These are phyloP conservation scores for Wallacemonas sp. DNA, from an alignment of 208 protist genomes.

Conservation along the genomic window DNA sequence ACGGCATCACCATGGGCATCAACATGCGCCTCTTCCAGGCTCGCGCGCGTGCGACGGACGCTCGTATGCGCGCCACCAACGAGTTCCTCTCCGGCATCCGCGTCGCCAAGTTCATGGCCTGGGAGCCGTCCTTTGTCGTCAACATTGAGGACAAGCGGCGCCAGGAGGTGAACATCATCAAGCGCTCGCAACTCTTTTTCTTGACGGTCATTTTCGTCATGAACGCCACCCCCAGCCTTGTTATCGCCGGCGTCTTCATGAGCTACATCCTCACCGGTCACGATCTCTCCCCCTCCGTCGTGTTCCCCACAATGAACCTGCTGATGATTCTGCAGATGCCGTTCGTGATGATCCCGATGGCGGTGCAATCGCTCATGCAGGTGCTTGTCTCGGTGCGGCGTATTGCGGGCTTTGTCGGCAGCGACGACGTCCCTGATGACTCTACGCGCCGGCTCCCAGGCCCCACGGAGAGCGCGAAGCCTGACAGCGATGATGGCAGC, in stretches of 20 bases:
- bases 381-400: conserved; percentile 67
- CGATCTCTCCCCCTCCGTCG: conserved; percentile 73
- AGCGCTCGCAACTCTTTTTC: conserved; percentile 23
- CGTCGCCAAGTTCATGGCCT: conserved; percentile 92
- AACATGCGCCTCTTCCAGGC: conserved; percentile 31
- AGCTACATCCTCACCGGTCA: conserved; percentile 43
- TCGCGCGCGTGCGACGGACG: conserved; percentile 65
- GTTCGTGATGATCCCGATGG: conserved; percentile 75
- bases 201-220: conserved; percentile 47
- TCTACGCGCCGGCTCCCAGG: neutral
- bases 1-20: conserved; percentile 49
- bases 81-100: conserved; percentile 90
- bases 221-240: conserved; percentile 48
- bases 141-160: conserved; percentile 39
- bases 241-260: conserved; percentile 51
- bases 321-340: conserved; percentile 81
- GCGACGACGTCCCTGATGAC: conserved; percentile 24
- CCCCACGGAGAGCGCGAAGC: neutral
- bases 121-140: conserved; percentile 72
- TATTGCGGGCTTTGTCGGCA: conserved; percentile 51
- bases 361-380: conserved; percentile 56
- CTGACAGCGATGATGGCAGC: neutral
- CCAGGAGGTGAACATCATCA: conserved; percentile 40
- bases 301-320: conserved; percentile 86
- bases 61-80: conserved; percentile 82